Conservation (phyloP, 768 basidiomycete species). For the Pseudohyphozyma bogoriensis region DNA sequence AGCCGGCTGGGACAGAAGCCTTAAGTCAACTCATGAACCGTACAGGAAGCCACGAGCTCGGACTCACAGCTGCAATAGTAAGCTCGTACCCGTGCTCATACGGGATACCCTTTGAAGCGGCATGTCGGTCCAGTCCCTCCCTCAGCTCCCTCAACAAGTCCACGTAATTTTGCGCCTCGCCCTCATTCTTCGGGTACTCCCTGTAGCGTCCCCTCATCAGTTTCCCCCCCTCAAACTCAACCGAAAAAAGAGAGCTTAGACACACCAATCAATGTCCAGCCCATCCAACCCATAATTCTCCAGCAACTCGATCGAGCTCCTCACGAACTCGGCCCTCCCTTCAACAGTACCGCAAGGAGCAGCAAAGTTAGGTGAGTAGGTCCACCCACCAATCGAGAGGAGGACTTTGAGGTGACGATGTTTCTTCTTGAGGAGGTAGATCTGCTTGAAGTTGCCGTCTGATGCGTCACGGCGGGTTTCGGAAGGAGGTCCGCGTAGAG, state of each 20-base stretch:
- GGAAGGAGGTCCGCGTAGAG: background rate
- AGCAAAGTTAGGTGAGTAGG: slow-evolving; percentile 78
- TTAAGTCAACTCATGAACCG: background rate
- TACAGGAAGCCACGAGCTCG: too few relatives aligned
- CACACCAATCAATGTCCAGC: slow-evolving; percentile 67
- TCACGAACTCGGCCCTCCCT: slow-evolving; percentile 66
- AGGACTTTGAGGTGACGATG: slow-evolving; percentile 62
- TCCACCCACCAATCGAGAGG: slow-evolving; percentile 92
- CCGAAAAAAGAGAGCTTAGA: background rate
- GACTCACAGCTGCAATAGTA: slow-evolving; percentile 30
- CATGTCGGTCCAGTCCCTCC: slow-evolving; percentile 62
- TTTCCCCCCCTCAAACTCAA: too few relatives aligned
- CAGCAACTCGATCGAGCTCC: slow-evolving; percentile 62
- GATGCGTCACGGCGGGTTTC: background rate
- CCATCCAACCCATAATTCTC: slow-evolving; percentile 90
- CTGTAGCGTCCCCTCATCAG: slow-evolving; percentile 18
- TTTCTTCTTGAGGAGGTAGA: slow-evolving; percentile 80
- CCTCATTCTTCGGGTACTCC: slow-evolving; percentile 74
- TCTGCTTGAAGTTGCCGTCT: slow-evolving; percentile 77
- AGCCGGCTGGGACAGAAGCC: slow-evolving; percentile 59
- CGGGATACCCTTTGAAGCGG: slow-evolving; percentile 47
- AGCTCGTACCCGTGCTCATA: slow-evolving; percentile 27
- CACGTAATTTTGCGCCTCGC: slow-evolving; percentile 72
- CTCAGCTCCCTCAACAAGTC: slow-evolving; percentile 69
- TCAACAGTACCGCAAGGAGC: slow-evolving; percentile 59